These are phyloP conservation scores for Auxenochlorella protothecoides DNA, from an alignment of 139 green algal genomes.

Conservation along the genomic window DNA sequence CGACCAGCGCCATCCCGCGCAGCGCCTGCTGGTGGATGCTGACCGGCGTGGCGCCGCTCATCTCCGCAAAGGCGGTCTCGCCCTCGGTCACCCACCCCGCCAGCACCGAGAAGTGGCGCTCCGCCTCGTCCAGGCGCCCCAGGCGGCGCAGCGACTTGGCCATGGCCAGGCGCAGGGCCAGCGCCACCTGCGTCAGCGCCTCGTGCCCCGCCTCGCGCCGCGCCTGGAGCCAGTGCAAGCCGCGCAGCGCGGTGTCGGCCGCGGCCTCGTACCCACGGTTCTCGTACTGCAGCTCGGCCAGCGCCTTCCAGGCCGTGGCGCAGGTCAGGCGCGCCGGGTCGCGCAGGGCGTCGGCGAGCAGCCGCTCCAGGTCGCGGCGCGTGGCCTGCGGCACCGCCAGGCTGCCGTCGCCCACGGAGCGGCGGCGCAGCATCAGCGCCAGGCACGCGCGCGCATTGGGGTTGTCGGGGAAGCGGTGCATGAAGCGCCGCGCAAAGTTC, in stretches of 20 bases:
- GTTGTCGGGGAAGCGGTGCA: slow-evolving; percentile 33
- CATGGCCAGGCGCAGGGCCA: slow-evolving; percentile 32
- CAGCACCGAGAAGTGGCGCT: slow-evolving; percentile 35
- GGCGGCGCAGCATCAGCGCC: slow-evolving; percentile 38
- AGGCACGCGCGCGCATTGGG: slow-evolving; percentile 30
- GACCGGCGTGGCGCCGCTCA: slow-evolving; percentile 48
- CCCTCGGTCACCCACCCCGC: slow-evolving; percentile 52
- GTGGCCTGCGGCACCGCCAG: slow-evolving; percentile 15
- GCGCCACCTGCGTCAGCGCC: slow-evolving; percentile 37
- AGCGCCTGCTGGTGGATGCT: slow-evolving; percentile 62
- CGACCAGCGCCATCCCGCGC: slow-evolving; percentile 39
- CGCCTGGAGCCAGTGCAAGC: slow-evolving; percentile 17
- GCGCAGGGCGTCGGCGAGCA: slow-evolving; percentile 25
- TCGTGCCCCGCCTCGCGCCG: slow-evolving; percentile 37
- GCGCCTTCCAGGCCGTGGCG: slow-evolving; percentile 39
- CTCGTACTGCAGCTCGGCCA: slow-evolving; percentile 53
- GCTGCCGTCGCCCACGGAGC: slow-evolving; percentile 13
- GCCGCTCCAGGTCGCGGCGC: slow-evolving; percentile 19
- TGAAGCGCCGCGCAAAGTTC: slow-evolving; percentile 24
- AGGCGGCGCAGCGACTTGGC: slow-evolving; percentile 40
- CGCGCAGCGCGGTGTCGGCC: slow-evolving; percentile 15
- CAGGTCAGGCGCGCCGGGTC: slow-evolving; percentile 16
- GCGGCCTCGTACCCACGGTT: slow-evolving; percentile 30
- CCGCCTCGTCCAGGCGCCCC: slow-evolving; percentile 38
- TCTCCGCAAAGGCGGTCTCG: slow-evolving; percentile 47